Evolutionary conservation across 2,329 filamentous ascomycete genomes (phyloP), one percentile per base, ranked within the genome.

Genomic region (Sodiomyces alkalinus): DNA sequence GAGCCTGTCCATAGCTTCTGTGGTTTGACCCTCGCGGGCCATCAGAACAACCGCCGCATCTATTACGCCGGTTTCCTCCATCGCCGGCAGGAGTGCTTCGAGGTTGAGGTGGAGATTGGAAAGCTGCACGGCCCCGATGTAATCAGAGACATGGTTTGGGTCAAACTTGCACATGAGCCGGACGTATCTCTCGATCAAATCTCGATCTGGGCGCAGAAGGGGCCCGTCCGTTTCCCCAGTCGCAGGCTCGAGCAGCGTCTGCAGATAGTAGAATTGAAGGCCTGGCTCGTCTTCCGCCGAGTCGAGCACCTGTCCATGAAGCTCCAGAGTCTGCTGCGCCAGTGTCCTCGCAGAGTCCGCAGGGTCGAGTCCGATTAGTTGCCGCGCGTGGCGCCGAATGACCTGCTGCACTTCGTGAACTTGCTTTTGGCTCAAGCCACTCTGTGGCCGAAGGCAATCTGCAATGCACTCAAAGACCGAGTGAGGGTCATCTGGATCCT

Each of bases 11-110:
- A 98, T 92, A 5, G 85, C 90, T 41, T 78, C 69, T 35, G 71
- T 68, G 9, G 87, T 66, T 43, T 90, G 74, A 1, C 92, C 90
- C 46, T 94, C 85, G 33, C 82, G 72, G 21, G 83, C 82, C 65
- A 98, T 79, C 7, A 98, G 62, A 2, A 93, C 73, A 6, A 98
- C 81, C 1, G 85, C 87, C 4, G 86, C 92, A 55, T 98, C 90
- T 25, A 98, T 73, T 5, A 90, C 81, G 1, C 86, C 86, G 22
- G 76, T 85, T 36, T 79, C 71, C 51, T 98, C 92, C 63, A 98
- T 83, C 0, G 76, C 75, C 4, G 86, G 85, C 6, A 98, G 62
- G 1, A 98, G 64, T 29, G 74, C 68, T 9, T 90, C 80, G 4
- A 35, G 30, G 15, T 74, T 68, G 17, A 98, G 56, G 15, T 74